A percentile compares a stretch with the other conserved stretches of the same genome.
These are phyloP conservation scores for Alternaria hordeiaustralica DNA, from an alignment of 2,329 filamentous ascomycete genomes.

Conservation along the genomic window DNA sequence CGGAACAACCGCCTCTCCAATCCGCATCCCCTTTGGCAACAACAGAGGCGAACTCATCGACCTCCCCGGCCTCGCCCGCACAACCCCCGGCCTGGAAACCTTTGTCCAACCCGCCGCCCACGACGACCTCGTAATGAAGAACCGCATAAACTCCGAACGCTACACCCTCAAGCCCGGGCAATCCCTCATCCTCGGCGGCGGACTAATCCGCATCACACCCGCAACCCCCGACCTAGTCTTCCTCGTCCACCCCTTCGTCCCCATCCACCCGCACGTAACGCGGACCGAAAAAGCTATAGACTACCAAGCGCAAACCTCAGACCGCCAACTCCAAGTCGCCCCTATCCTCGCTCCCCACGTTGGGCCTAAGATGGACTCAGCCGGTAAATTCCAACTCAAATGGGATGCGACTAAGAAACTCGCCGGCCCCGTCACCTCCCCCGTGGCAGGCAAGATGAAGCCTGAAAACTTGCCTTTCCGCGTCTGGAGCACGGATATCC, in stretches of 20 bases:
- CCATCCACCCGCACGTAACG: slow-evolving; percentile 77
- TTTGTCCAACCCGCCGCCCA: slow-evolving; percentile 73
- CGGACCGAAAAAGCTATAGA: slow-evolving; percentile 78
- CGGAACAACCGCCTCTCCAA: slow-evolving; percentile 93
- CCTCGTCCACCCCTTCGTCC: slow-evolving; percentile 85
- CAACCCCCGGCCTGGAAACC: slow-evolving; percentile 66
- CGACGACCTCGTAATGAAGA: slow-evolving; percentile 76
- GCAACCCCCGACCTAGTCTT: slow-evolving; percentile 68
- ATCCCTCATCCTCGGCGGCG: slow-evolving; percentile 79
- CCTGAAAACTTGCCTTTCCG: slow-evolving; percentile 77
- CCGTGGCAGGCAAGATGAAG: slow-evolving; percentile 66
- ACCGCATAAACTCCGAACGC: slow-evolving; percentile 75
- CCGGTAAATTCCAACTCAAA: slow-evolving; percentile 75
- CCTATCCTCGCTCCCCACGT: slow-evolving; percentile 62
- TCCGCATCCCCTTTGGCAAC: slow-evolving; percentile 86
- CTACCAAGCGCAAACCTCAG: slow-evolving; percentile 65
- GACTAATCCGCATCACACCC: slow-evolving; percentile 87
- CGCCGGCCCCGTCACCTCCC: slow-evolving; percentile 73
- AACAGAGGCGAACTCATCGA: slow-evolving; percentile 92
- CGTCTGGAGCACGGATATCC: slow-evolving; percentile 79
- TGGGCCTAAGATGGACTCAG: slow-evolving; percentile 52
- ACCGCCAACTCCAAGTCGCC: slow-evolving; percentile 66
- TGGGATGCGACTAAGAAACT: slow-evolving; percentile 85
- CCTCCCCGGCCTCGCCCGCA: slow-evolving; percentile 82
- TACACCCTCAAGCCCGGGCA: slow-evolving; percentile 74